Conservation (phyloP, 2,329 filamentous ascomycete species). For the Fusarium fracticaudum region DNA sequence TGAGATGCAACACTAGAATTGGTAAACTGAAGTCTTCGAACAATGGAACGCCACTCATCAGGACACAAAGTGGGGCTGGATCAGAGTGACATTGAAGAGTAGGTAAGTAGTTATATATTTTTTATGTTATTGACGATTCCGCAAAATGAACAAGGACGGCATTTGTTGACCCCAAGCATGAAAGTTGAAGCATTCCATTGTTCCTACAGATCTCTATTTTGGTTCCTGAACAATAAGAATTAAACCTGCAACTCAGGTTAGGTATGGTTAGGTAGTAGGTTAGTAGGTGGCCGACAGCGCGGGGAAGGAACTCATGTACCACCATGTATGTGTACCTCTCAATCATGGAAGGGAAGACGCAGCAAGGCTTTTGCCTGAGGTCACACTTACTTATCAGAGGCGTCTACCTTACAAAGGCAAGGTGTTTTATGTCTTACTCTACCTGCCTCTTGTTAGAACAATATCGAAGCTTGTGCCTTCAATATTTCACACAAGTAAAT, state of each 20-base stretch:
- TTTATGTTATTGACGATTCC: not conserved
- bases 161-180: not conserved
- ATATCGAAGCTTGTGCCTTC: not conserved
- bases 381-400: not conserved
- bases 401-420: not conserved
- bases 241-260: not conserved
- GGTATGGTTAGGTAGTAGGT: not conserved
- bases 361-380: not conserved
- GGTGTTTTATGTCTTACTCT: not conserved
- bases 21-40: not conserved
- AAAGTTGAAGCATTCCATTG: not conserved
- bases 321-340: not conserved
- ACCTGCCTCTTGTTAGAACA: not conserved
- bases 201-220: not conserved
- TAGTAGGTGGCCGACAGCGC: not conserved
- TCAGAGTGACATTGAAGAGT: not conserved
- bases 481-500: not conserved
- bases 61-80: not conserved
- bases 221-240: conserved; percentile 26
- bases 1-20: not conserved
- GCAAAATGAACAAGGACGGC: not conserved
- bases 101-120: no score
- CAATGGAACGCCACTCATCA: not conserved
- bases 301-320: not conserved
- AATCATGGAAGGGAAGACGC: no score